A percentile compares a stretch with the other conserved stretches of the same genome.
phyloP scores from a whole-genome alignment of 2,329 filamentous ascomycete species.

The Amylocarpus encephaloides region DNA sequence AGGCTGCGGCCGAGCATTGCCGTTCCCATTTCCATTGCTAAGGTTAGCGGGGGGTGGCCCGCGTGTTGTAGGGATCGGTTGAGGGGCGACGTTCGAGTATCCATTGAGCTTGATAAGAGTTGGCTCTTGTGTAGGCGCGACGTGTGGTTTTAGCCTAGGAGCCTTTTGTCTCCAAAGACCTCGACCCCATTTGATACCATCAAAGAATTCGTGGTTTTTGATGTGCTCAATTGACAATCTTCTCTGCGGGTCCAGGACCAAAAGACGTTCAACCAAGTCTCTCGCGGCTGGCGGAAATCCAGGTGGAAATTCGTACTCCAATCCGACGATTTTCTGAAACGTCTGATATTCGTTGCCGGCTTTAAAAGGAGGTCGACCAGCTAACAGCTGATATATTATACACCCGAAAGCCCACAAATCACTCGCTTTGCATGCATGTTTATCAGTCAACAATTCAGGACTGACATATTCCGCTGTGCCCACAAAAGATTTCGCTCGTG shows the following conservation, averaged over 20 bases:
- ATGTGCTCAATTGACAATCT: constrained; percentile 91
- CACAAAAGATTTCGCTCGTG: constrained; percentile 87
- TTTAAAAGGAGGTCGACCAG: constrained; percentile 96
- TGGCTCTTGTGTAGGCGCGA: constrained; percentile 69
- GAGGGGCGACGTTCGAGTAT: constrained; percentile 29
- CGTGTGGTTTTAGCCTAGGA: constrained; percentile 77
- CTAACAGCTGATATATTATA: constrained; percentile 91
- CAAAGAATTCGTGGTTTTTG: constrained; percentile 93
- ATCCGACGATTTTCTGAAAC: constrained; percentile 92
- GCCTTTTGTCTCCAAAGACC: constrained; percentile 84
- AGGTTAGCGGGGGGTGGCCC: constrained; percentile 32
- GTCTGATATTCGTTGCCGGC: constrained; percentile 92
- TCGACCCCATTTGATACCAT: constrained; percentile 77
- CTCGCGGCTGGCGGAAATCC: constrained; percentile 82
- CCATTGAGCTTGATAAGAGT: constrained; percentile 66
- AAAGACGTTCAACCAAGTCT: constrained; percentile 81
- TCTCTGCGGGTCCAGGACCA: constrained; percentile 80
- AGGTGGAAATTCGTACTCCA: constrained; percentile 88
- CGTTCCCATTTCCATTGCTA: constrained; percentile 35
- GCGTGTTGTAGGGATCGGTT: constrained; percentile 25
- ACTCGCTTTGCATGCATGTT: constrained; percentile 95
- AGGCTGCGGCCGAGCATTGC: constrained; percentile 53
- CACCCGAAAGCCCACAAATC: constrained; percentile 98
- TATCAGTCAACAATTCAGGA: constrained; percentile 91
- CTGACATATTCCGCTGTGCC: constrained; percentile 98